phyloP scores from a whole-genome alignment of 805 yeast genomes.

The Myxozyma geophila region DNA sequence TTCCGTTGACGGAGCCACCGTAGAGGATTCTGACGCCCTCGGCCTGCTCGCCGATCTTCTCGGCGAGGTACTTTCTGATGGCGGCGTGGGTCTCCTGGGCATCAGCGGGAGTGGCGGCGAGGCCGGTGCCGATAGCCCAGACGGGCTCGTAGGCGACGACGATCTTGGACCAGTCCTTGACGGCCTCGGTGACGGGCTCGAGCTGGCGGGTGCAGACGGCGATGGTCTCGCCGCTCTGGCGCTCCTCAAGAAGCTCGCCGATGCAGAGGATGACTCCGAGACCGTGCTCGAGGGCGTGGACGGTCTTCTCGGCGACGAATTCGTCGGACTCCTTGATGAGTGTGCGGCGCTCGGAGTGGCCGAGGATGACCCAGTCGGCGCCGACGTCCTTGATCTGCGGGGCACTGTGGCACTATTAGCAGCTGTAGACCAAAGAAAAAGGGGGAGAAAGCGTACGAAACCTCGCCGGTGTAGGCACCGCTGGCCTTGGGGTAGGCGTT shows the following conservation, averaged over 20 bases:
- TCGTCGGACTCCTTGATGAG: conserved; percentile 82
- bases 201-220: conserved; percentile 87
- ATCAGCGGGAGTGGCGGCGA: conserved; percentile 97
- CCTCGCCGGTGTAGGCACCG: conserved; percentile 99
- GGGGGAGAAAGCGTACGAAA: conserved; percentile 51
- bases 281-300: conserved; percentile 89
- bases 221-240: conserved; percentile 84
- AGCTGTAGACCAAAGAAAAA: neutral
- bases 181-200: conserved; percentile 79
- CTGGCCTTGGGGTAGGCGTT: conserved; percentile 83
- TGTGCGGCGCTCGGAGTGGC: conserved; percentile 99
- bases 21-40: conserved; percentile 84
- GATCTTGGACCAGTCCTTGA: conserved; percentile 85
- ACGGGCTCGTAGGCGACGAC: conserved; percentile 99
- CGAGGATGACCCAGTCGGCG: conserved; percentile 91
- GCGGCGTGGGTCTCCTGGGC: conserved; percentile 93
- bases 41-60: conserved; percentile 82
- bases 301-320: conserved; percentile 89
- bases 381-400: conserved; percentile 87
- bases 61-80: conserved; percentile 81
- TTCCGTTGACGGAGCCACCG: conserved; percentile 98
- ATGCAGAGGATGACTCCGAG: conserved; percentile 92
- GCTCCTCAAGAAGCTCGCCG: conserved; percentile 82
- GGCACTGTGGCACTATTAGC: conserved; percentile 48
- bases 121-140: conserved; percentile 99